Base-by-base conservation (phyloP, 2,329 filamentous ascomycete species). In the Coniella lustricola region DNA sequence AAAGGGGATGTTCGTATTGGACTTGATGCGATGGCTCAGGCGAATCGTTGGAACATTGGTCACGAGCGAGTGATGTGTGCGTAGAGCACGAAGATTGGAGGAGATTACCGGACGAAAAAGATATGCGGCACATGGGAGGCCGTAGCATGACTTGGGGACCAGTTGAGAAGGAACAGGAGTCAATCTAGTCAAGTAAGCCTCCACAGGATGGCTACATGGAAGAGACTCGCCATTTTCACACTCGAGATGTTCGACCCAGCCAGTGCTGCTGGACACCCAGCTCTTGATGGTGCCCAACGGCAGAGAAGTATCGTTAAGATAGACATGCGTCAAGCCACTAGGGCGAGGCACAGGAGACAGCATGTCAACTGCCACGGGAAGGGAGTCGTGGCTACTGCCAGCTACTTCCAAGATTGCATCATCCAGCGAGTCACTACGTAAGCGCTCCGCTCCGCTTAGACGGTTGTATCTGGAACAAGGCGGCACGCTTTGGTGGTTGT, bases 11-110 rank as follows among this genome's bases (percentile, higher is more conserved):
- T 10, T 29, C 5, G 5, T 29, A 10, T 29, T 5, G 25, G 25
- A 5, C 5, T 29, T 29, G 25, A 10, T 29, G 10, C 25, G 25
- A 10, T 29, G 5, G 25, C 10, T 63, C 1, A 7, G 66, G 4
- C 65, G 51, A 3, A 80, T 53, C 0, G 71, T 72, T 2, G 73
- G 74, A 8, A 77, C 66, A 35, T 72, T 69, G 0, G 80, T 84
- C 5, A 83, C 70, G 2, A 82, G 54, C 0, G 79, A 82, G 58
- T 84, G 80, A 44, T 84, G 80, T 5, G 81, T 64, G 12, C 74
- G 71, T 2, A 83, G 61, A 1, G 64, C 65, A 29, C 73, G 71
- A 4, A 83, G 64, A 53, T 77, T 77, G 1, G 74, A 71, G 1
- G 75, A 76, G 44, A 75, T 63, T 0, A 75, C 70, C 0, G 77